Percentiles rank a stretch among this genome's conserved stretches.
Conservation (phyloP, 2,329 filamentous ascomycete genomes). For the Neoascochyta sp. region DNA sequence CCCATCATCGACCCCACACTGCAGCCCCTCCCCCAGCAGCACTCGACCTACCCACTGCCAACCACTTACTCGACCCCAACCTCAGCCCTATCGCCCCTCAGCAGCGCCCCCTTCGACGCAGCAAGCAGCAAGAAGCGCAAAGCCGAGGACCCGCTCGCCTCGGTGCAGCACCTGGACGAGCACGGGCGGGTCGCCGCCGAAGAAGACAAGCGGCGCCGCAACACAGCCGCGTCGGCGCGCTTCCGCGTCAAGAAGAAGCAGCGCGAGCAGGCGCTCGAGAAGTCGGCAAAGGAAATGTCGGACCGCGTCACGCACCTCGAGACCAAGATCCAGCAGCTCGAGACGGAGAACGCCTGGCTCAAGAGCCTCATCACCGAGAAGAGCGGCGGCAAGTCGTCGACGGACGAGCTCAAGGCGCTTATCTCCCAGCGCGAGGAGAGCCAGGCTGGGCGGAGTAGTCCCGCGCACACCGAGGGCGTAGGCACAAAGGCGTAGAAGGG, state of each 20-base stretch:
- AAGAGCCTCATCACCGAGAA: slow-evolving; percentile 52
- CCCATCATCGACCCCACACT: slow-evolving; percentile 33
- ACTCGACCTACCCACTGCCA: slow-evolving; percentile 23
- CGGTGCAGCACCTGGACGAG: slow-evolving; percentile 43
- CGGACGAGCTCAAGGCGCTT: slow-evolving; percentile 31
- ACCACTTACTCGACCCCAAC: slow-evolving; percentile 27
- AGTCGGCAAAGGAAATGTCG: slow-evolving; percentile 50
- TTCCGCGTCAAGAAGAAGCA: slow-evolving; percentile 57
- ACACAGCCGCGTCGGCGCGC: slow-evolving; percentile 51
- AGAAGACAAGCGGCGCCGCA: slow-evolving; percentile 53
- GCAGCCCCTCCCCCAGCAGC: slow-evolving; percentile 25
- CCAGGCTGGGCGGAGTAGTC: slow-evolving; percentile 33
- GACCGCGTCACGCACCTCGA: slow-evolving; percentile 47
- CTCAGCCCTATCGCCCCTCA: slow-evolving; percentile 27
- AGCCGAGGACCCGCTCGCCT: slow-evolving; percentile 34
- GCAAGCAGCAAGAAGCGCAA: slow-evolving; percentile 46
- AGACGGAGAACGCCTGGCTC: slow-evolving; percentile 53
- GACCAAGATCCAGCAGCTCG: slow-evolving; percentile 47
- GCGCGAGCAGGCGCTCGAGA: slow-evolving; percentile 51
- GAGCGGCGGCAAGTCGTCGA: slow-evolving; percentile 37
- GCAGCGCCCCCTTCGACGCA: slow-evolving; percentile 26
- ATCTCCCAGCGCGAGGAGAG: slow-evolving; percentile 35
- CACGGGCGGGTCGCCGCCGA: slow-evolving; percentile 47
- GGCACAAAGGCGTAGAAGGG: slow-evolving; percentile 29
- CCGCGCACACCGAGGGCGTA: slow-evolving; percentile 37